Conservation (phyloP, 208 protist species). For the Crithidia thermophila region DNA sequence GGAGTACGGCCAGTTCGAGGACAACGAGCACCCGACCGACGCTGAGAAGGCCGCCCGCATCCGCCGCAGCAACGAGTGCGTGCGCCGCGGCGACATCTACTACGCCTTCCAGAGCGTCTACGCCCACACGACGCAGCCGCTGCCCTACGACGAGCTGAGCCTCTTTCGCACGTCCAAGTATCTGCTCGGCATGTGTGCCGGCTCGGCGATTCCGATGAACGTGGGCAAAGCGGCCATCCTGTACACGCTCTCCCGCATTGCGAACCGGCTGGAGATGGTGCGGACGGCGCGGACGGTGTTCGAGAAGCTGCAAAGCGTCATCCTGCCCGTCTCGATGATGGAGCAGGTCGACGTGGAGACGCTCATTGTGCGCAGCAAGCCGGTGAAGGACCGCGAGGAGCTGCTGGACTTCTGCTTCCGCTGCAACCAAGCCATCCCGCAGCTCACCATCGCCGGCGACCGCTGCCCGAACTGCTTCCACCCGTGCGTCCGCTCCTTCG, state of each 20-base stretch:
- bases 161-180: constrained; percentile 91
- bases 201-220: constrained; percentile 77
- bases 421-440: constrained; percentile 89
- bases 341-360: constrained; percentile 93
- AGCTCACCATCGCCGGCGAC: constrained; percentile 84
- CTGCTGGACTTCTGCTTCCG: constrained; percentile 92
- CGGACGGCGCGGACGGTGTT: constrained; percentile 88
- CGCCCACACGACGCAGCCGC: constrained; percentile 88
- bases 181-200: constrained; percentile 71
- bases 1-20: constrained; percentile 79
- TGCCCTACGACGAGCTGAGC: constrained; percentile 82
- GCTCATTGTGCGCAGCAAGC: constrained; percentile 88
- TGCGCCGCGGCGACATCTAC: constrained; percentile 91
- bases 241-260: constrained; percentile 86
- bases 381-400: constrained; percentile 89
- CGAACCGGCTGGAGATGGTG: constrained; percentile 86
- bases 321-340: constrained; percentile 81
- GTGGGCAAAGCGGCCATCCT: constrained; percentile 90
- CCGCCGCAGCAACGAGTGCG: constrained; percentile 75
- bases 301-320: constrained; percentile 89
- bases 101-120: constrained; percentile 92
- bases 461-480: constrained; percentile 92
- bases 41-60: constrained; percentile 69
- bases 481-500: constrained; percentile 93
- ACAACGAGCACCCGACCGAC: constrained; percentile 57